Conservation (phyloP, 1,284 basidiomycete genomes). For the Thecaphora frezii region DNA sequence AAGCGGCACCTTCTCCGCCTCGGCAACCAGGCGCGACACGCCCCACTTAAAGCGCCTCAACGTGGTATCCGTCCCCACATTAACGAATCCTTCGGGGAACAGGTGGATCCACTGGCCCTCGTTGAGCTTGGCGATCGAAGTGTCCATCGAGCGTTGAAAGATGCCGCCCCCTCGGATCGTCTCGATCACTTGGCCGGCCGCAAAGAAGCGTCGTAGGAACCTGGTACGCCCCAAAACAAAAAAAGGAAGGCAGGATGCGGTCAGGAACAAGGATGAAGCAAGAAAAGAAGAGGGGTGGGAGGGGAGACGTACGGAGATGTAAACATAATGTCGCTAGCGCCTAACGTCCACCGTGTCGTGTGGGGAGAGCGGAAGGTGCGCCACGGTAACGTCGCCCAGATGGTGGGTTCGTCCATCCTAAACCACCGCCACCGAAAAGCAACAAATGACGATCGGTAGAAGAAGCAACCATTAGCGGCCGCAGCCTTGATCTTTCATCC, state of each 20-base stretch:
- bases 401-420: constrained; percentile 49
- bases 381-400: constrained; percentile 47
- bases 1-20: constrained; percentile 63
- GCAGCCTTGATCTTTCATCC: too few relatives aligned
- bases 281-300: neutral
- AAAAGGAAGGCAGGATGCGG: constrained; percentile 4
- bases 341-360: constrained; percentile 79
- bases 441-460: too few relatives aligned
- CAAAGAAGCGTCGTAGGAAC: constrained; percentile 72
- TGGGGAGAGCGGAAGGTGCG: constrained; percentile 29
- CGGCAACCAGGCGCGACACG: constrained; percentile 67
- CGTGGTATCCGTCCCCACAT: constrained; percentile 66
- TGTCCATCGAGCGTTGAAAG: constrained; percentile 82
- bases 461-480: too few relatives aligned
- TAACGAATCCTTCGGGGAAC: constrained; percentile 89
- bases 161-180: constrained; percentile 87
- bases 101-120: constrained; percentile 89
- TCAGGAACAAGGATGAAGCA: constrained; percentile 62
- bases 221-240: constrained; percentile 3
- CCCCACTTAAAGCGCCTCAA: constrained; percentile 94
- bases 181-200: constrained; percentile 86
- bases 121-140: constrained; percentile 76
- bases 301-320: constrained; percentile 67
- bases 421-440: too few relatives aligned
- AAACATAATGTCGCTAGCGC: constrained; percentile 93